Conservation (phyloP, 2,329 filamentous ascomycete species). For the Tothia fuscella region DNA sequence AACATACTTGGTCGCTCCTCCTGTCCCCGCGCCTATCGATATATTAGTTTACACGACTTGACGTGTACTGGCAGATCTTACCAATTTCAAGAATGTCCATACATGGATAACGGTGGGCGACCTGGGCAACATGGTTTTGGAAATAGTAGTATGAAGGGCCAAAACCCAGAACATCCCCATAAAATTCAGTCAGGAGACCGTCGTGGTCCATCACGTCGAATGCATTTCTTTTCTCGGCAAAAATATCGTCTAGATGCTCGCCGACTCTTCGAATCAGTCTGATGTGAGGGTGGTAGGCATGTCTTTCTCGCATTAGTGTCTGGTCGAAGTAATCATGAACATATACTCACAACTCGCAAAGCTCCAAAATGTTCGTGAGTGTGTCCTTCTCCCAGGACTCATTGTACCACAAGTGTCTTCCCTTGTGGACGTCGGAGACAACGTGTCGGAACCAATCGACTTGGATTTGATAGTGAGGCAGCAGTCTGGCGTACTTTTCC, state of each 20-base stretch:
- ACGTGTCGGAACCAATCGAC: constrained; percentile 1
- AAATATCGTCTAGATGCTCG: constrained; percentile 2
- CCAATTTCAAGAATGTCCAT: constrained; percentile 8
- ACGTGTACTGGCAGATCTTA: neutral
- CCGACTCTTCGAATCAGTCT: neutral
- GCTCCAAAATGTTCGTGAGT: neutral
- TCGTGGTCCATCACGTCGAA: neutral
- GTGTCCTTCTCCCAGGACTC: neutral
- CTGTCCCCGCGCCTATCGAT: constrained; percentile 1
- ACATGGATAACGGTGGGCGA: neutral
- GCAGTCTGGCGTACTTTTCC: neutral
- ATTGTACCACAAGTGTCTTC: neutral
- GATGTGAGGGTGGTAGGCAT: constrained; percentile 1
- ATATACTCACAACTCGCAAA: neutral
- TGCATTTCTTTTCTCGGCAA: neutral
- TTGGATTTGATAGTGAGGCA: neutral
- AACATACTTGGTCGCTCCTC: constrained; percentile 2
- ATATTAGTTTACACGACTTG: neutral
- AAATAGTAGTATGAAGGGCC: constrained; percentile 2
- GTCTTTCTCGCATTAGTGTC: neutral
- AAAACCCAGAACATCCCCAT: neutral
- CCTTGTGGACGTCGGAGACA: neutral
- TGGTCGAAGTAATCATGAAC: neutral
- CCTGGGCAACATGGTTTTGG: neutral
- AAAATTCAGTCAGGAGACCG: neutral